Conservation (phyloP, 1,284 basidiomycete genomes). For the Cryptococcus neoformans region DNA sequence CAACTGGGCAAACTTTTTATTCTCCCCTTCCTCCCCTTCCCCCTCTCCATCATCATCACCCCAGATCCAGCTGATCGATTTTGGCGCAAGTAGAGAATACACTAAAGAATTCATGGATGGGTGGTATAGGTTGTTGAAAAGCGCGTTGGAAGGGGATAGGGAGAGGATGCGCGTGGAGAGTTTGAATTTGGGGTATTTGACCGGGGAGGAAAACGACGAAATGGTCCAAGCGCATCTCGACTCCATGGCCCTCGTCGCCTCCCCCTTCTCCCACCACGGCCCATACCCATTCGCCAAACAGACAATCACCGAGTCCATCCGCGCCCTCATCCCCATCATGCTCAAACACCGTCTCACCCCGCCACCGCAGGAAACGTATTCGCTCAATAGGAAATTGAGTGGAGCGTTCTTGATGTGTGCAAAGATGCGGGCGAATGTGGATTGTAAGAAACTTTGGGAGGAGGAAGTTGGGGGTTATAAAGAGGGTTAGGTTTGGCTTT, state of each 20-base stretch:
- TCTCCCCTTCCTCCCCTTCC: slow-evolving; percentile 42
- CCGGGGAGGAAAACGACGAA: slow-evolving; percentile 75
- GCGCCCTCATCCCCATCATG: slow-evolving; percentile 83
- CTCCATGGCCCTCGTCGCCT: slow-evolving; percentile 65
- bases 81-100: slow-evolving; percentile 90
- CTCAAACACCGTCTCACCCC: slow-evolving; percentile 83
- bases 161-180: slow-evolving; percentile 72
- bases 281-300: slow-evolving; percentile 44
- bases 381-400: slow-evolving; percentile 89
- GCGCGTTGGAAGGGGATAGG: slow-evolving; percentile 70
- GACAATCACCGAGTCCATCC: slow-evolving; percentile 48
- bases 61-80: slow-evolving; percentile 88
- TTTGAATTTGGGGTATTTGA: slow-evolving; percentile 79
- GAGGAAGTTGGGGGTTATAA: slow-evolving; percentile 50
- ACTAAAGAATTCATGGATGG: slow-evolving; percentile 80
- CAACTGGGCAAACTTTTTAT: slow-evolving; percentile 98
- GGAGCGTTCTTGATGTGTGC: slow-evolving; percentile 91
- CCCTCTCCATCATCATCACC: neutral
- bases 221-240: slow-evolving; percentile 88
- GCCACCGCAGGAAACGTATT: slow-evolving; percentile 92
- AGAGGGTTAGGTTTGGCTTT: slow-evolving; percentile 14
- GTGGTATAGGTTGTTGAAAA: slow-evolving; percentile 77
- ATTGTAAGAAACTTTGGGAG: slow-evolving; percentile 73
- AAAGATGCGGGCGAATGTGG: slow-evolving; percentile 69
- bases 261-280: slow-evolving; percentile 37